Evolutionary conservation across 1,284 basidiomycete genomes (phyloP).

Genomic region (Malassezia psittaci): DNA sequence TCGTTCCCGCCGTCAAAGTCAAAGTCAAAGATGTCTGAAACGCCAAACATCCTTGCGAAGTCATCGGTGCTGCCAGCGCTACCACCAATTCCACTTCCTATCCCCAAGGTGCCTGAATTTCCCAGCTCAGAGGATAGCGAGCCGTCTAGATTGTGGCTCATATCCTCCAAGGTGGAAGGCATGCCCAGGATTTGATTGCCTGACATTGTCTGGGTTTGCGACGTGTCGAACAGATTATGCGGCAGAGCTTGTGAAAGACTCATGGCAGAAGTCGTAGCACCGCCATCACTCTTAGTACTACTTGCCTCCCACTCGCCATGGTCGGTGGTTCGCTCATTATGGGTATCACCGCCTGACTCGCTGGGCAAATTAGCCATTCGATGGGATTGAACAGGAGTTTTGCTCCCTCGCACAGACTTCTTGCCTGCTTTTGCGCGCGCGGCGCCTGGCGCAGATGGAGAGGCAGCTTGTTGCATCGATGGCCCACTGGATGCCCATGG

Average conservation of each 20-base stretch:
- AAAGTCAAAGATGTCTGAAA: conserved; percentile 43
- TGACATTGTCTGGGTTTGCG: conserved; percentile 6
- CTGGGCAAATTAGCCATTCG: background rate
- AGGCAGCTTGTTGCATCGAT: background rate
- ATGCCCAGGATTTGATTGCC: conserved; percentile 5
- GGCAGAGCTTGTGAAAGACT: no score
- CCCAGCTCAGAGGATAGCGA: conserved; percentile 5
- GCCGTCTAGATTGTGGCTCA: background rate
- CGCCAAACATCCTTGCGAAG: conserved; percentile 35
- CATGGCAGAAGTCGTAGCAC: background rate
- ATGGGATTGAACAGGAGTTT: conserved; percentile 6
- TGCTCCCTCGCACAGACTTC: background rate
- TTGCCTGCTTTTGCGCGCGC: background rate
- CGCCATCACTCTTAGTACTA: conserved; percentile 10
- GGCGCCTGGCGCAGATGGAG: conserved; percentile 6
- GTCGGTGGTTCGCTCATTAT: background rate
- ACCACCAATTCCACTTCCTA: conserved; percentile 1
- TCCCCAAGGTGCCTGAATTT: background rate
- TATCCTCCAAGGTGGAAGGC: conserved; percentile 15
- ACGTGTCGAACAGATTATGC: background rate
- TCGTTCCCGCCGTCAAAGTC: conserved; percentile 23
- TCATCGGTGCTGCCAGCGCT: conserved; percentile 24
- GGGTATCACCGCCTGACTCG: background rate
- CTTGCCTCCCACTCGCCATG: conserved; percentile 5
- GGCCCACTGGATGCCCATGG: conserved; percentile 4